Conservation (phyloP, 2,329 filamentous ascomycete genomes). For the Corinectria fuckeliana region DNA sequence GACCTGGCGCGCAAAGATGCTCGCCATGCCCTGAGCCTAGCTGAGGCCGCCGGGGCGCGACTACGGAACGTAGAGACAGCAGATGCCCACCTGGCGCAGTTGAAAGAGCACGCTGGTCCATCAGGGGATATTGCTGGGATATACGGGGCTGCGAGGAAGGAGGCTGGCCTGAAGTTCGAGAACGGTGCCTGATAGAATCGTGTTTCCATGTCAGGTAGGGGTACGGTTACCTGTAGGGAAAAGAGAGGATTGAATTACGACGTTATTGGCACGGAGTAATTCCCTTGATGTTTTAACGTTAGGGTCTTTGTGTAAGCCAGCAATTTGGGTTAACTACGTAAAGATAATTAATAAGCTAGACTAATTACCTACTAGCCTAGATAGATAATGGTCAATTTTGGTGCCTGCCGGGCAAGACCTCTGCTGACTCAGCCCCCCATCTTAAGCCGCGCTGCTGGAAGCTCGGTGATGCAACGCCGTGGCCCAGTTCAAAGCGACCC, state of each 20-base stretch:
- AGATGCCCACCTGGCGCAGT: conserved; percentile 70
- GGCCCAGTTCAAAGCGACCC: conserved; percentile 19
- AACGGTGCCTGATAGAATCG: conserved; percentile 48
- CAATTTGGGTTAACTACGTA: not conserved
- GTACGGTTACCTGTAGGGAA: no score
- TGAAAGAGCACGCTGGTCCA: conserved; percentile 72
- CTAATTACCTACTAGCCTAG: not conserved
- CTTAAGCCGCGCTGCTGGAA: conserved; percentile 7
- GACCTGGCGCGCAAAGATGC: conserved; percentile 85
- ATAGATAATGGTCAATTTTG: no score
- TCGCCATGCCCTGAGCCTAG: conserved; percentile 73
- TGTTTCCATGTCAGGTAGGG: not conserved
- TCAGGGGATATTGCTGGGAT: conserved; percentile 82
- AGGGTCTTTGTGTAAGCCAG: no score
- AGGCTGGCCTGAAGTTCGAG: conserved; percentile 77
- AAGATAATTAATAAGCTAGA: not conserved
- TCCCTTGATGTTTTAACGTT: no score
- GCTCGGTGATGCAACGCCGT: conserved; percentile 32
- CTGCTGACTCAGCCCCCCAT: conserved; percentile 14
- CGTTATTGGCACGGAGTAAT: no score
- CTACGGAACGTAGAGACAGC: conserved; percentile 71
- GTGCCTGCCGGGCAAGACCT: conserved; percentile 11
- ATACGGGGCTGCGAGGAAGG: conserved; percentile 79
- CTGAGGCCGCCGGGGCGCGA: conserved; percentile 64
- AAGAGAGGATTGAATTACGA: not conserved